phyloP scores from a whole-genome alignment of 2,329 filamentous ascomycete species.

The Drechmeria coniospora region DNA sequence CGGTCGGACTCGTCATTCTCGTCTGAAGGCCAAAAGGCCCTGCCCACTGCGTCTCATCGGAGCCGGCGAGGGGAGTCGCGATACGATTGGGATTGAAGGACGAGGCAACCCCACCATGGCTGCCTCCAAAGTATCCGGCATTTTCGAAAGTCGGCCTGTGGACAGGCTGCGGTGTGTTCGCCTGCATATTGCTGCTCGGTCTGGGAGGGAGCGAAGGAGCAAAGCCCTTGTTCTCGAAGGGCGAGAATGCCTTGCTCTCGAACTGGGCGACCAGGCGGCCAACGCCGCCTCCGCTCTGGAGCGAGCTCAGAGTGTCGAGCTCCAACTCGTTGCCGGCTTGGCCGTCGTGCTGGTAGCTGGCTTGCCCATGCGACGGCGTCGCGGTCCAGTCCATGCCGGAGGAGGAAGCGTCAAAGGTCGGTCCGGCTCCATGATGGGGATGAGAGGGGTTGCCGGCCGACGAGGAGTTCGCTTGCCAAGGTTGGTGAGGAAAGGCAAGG shows the following conservation, averaged over 20 bases:
- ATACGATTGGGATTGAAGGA: slow-evolving; percentile 12
- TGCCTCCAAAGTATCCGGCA: slow-evolving; percentile 3
- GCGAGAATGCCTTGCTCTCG: slow-evolving; percentile 18
- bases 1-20: slow-evolving; percentile 17
- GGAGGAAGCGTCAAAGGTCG: slow-evolving; percentile 12
- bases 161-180: slow-evolving; percentile 12
- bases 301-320: slow-evolving; percentile 11
- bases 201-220: slow-evolving; percentile 20
- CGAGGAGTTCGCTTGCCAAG: slow-evolving; percentile 12
- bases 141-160: slow-evolving; percentile 4
- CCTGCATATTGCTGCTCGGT: slow-evolving; percentile 12
- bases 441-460: slow-evolving; percentile 10
- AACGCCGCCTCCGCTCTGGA: slow-evolving; percentile 12
- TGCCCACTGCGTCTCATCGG: slow-evolving; percentile 18
- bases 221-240: slow-evolving; percentile 22
- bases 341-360: slow-evolving; percentile 12
- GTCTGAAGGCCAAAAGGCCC: slow-evolving; percentile 13
- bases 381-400: slow-evolving; percentile 24
- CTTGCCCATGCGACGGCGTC: slow-evolving; percentile 13
- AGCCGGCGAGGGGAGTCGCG: slow-evolving; percentile 16
- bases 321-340: slow-evolving; percentile 11
- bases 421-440: slow-evolving; percentile 10
- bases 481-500: slow-evolving; percentile 17
- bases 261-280: slow-evolving; percentile 25
- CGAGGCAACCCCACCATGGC: neutral